These are phyloP conservation scores for Trichosporon asahii DNA, from an alignment of 1,284 basidiomycete species.

Conservation along the genomic window DNA sequence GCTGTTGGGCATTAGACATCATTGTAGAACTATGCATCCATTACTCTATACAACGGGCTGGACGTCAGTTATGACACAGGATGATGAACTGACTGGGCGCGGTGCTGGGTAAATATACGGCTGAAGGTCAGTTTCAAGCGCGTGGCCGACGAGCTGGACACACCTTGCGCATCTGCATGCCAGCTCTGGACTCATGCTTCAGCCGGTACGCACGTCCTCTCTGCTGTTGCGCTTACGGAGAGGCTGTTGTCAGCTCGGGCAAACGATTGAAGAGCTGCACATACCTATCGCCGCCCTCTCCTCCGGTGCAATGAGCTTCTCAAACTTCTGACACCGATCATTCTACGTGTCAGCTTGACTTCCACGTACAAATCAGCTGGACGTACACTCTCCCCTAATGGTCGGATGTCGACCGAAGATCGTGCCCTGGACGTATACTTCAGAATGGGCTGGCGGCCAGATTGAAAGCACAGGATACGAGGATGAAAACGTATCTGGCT, in stretches of 20 bases:
- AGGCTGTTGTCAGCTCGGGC: not conserved
- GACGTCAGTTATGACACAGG: not conserved
- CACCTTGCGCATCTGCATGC: too few species aligned
- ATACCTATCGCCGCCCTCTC: not conserved
- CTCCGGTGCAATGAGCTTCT: not conserved
- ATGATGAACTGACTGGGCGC: not conserved
- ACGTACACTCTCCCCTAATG: not conserved
- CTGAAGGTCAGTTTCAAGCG: not conserved
- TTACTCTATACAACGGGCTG: conserved; percentile 5
- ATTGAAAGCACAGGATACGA: not conserved
- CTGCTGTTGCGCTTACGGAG: not conserved
- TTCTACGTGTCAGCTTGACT: not conserved
- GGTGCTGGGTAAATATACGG: not conserved
- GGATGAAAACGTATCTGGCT: not conserved
- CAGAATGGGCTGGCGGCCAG: not conserved
- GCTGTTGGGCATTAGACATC: conserved; percentile 2
- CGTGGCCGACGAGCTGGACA: not conserved
- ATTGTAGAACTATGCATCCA: conserved; percentile 11
- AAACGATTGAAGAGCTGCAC: not conserved
- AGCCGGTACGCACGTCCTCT: too few species aligned
- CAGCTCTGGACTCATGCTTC: too few species aligned
- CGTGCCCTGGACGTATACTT: too few species aligned
- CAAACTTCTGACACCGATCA: not conserved
- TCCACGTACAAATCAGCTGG: not conserved
- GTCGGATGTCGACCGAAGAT: not conserved